phyloP scores from a whole-genome alignment of 345 rosid genomes.

The Salix suchowensis region DNA sequence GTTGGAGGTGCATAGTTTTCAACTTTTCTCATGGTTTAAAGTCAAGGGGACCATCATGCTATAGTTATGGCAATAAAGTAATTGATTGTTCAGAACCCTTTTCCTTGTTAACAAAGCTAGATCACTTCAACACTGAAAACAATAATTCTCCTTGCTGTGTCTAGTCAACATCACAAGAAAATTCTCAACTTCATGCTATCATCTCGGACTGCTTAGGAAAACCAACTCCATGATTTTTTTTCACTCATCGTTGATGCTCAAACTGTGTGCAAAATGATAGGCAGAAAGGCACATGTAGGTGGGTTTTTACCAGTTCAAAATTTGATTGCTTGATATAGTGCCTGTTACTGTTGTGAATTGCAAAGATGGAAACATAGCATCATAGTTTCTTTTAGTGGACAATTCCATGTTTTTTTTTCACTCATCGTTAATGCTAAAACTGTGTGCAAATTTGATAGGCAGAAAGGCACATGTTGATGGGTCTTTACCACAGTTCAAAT shows the following conservation, averaged over 20 bases:
- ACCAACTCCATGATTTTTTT: neutral
- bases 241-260: neutral
- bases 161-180: neutral
- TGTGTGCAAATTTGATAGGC: neutral
- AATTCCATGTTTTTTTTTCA: neutral
- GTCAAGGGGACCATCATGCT: neutral
- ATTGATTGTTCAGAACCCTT: neutral
- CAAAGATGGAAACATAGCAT: neutral
- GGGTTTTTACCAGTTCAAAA: neutral
- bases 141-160: neutral
- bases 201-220: neutral
- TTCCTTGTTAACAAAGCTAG: neutral
- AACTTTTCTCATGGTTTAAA: neutral
- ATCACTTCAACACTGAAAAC: neutral
- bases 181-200: neutral
- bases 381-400: neutral
- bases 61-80: neutral
- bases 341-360: neutral
- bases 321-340: neutral
- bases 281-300: neutral
- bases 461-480: neutral
- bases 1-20: neutral
- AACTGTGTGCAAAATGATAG: neutral
- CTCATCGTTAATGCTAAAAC: neutral
- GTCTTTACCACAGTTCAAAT: too few relatives aligned